Evolutionary conservation across 768 basidiomycete genomes (phyloP).

Genomic region (Lactarius sanguifluus): DNA sequence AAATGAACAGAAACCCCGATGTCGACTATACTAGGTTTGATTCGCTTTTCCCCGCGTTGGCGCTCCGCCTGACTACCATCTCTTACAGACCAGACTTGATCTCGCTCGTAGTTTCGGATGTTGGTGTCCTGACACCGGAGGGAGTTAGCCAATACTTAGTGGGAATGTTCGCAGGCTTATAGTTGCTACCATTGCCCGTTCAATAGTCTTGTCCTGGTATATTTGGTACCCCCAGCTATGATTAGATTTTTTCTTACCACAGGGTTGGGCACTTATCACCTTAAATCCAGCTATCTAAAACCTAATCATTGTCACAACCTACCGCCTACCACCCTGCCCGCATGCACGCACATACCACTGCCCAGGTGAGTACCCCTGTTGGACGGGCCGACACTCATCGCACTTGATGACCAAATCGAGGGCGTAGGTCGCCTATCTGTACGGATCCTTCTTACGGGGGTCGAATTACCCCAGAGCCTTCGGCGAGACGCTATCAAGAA

Average conservation of each 20-base stretch:
- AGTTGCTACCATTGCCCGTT: background rate
- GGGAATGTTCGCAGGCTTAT: conserved; percentile 84
- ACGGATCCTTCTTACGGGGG: conserved; percentile 6
- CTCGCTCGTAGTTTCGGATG: conserved; percentile 90
- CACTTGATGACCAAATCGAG: conserved; percentile 15
- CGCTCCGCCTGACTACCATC: conserved; percentile 25
- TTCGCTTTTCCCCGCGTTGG: conserved; percentile 8
- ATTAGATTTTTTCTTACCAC: background rate
- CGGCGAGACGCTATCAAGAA: conserved; percentile 22
- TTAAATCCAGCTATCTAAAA: conserved; percentile 5
- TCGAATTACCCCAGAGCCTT: conserved; percentile 8
- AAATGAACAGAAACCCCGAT: conserved; percentile 80
- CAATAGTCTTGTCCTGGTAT: background rate
- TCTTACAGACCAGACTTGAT: conserved; percentile 80
- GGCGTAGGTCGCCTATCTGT: conserved; percentile 21
- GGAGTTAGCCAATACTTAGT: conserved; percentile 94
- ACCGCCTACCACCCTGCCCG: no score
- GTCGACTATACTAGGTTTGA: conserved; percentile 90
- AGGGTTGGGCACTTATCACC: conserved; percentile 1
- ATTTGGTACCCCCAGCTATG: background rate
- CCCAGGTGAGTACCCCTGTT: conserved; percentile 1
- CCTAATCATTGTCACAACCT: conserved; percentile 3
- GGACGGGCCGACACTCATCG: background rate
- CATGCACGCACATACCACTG: conserved; percentile 2
- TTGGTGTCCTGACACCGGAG: conserved; percentile 90